These are phyloP conservation scores for Tetrahymena borealis DNA, from an alignment of 73 alveolate genomes.

Conservation along the genomic window DNA sequence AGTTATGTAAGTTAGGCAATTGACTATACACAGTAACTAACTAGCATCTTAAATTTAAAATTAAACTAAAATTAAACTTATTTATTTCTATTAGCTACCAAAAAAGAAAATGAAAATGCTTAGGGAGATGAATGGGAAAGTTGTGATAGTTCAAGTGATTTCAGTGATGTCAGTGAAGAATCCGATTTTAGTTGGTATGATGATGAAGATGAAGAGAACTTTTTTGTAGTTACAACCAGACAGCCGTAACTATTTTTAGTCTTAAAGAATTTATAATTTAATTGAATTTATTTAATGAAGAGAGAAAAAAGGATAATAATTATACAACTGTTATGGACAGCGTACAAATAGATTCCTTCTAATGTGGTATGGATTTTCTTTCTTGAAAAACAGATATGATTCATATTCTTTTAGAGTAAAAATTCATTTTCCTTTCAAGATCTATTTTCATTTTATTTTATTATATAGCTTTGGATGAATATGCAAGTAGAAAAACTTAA, in stretches of 20 bases:
- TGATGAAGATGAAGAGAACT: neutral
- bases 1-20: neutral
- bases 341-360: slow-evolving; percentile 39
- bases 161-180: neutral
- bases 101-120: neutral
- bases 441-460: neutral
- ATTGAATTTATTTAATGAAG: neutral
- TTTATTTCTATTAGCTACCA: neutral
- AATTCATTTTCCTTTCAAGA: neutral
- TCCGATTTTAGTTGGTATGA: neutral
- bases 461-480: slow-evolving; percentile 30
- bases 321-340: slow-evolving; percentile 11
- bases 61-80: neutral
- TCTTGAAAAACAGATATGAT: slow-evolving; percentile 17
- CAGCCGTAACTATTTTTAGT: neutral
- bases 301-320: neutral
- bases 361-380: slow-evolving; percentile 40
- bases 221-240: neutral
- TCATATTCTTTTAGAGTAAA: slow-evolving; percentile 36
- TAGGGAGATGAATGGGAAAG: neutral
- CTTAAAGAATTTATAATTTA: too few relatives aligned
- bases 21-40: neutral
- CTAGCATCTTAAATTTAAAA: neutral
- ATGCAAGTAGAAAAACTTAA: neutral
- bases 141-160: neutral